Base-by-base conservation (phyloP, 2,329 filamentous ascomycete species). In the Cordyceps pruinosa region DNA sequence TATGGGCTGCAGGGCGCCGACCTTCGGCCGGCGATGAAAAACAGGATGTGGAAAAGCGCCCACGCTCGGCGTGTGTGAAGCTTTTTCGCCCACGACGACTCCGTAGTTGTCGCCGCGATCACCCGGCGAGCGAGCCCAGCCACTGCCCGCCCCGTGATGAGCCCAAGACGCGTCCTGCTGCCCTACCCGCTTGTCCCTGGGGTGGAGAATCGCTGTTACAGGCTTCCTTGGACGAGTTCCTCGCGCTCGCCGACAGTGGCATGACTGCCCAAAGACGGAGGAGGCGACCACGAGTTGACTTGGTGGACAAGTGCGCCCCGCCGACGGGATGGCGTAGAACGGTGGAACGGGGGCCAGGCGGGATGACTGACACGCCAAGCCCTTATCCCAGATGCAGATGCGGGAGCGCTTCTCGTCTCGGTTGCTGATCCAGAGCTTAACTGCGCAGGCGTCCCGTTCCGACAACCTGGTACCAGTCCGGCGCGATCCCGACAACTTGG, bases 401-500 rank as follows among this genome's bases (percentile, higher is more conserved):
- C 35, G 46, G 54, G n/a, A 44, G 35, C 54, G 54, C 37, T 50
- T 44, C 42, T 50, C 26, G 44, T 49, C 32, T 50, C 45, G 35
- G 45, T 44, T 46, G 45, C 35, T 50, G 54, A 57, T 50, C 46
- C 28, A 42, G 54, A 23, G 37, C 30, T 44, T 21, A 19, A 26
- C 35, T 57, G 35, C 19, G 23, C 19, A 32, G 41, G 54, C 39
- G 30, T 57, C 32, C 35, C 28, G 46, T 35, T 46, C 54, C 54
- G 54, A 50, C 37, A 50, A 35, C 48, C 45, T 57, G 54, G 54
- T n/a, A 34, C 19, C 42, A 53, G 42, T 32, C 30, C 48, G 41
- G 41, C 44, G 34, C 54, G n/a, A 47, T 57, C 47, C 58, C 58
- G 58, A 56, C 42, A 53, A 25, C 48, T 44, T 53, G 58, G 58